These are phyloP conservation scores for Mycena galericulata DNA, from an alignment of 768 basidiomycete genomes.

Conservation along the genomic window DNA sequence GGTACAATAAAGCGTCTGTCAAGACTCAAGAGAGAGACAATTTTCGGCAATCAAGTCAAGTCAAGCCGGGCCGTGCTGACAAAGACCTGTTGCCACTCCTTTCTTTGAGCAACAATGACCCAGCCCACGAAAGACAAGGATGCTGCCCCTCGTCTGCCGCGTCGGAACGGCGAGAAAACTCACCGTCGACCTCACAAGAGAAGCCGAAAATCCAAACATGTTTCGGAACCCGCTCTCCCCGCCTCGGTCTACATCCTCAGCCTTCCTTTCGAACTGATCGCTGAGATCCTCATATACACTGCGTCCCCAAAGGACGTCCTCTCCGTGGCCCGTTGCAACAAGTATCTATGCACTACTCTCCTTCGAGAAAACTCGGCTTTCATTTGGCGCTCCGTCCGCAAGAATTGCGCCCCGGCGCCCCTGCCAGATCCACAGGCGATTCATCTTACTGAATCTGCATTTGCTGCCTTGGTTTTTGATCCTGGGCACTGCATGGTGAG, in stretches of 20 bases:
- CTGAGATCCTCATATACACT: conserved; percentile 68
- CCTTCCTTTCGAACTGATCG: conserved; percentile 73
- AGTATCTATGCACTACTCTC: conserved; percentile 63
- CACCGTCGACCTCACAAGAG: conserved; percentile 23
- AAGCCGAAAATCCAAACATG: conserved; percentile 3
- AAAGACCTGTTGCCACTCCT: too few relatives aligned
- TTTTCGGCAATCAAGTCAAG: too few relatives aligned
- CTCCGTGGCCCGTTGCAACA: conserved; percentile 69
- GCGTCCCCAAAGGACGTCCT: conserved; percentile 68
- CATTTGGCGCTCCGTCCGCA: conserved; percentile 71
- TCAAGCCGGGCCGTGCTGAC: too few relatives aligned
- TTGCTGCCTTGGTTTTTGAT: conserved; percentile 75
- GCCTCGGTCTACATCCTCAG: conserved; percentile 15
- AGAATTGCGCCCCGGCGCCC: conserved; percentile 44
- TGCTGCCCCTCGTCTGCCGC: too few relatives aligned
- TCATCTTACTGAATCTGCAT: conserved; percentile 59
- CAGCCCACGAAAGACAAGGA: too few relatives aligned
- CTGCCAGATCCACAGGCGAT: conserved; percentile 54
- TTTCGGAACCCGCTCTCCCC: neutral
- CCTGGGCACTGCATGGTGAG: conserved; percentile 67
- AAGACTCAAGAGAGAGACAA: too few relatives aligned
- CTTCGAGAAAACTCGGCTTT: conserved; percentile 57
- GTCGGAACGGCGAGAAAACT: too few relatives aligned
- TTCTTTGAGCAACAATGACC: too few relatives aligned
- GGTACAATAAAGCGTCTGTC: too few relatives aligned